Percentiles rank a stretch among this genome's conserved stretches.
phyloP scores from a whole-genome alignment of 129 eudicot genomes.

The Daucus carota region DH1_v3.0 NC_030383.2:42502501-42503000 shows the following conservation, averaged over 20 bases:
- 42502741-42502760: slow-evolving; percentile 50
- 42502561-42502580: background rate
- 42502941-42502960: slow-evolving; percentile 87
- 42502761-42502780: background rate
- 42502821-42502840: background rate
- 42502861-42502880: background rate
- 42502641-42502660: slow-evolving; percentile 99
- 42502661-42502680: slow-evolving; percentile 71
- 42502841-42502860: background rate
- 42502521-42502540: too few relatives aligned
- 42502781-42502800: background rate
- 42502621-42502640: slow-evolving; percentile 10
- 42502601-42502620: background rate
- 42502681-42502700: slow-evolving; percentile 74
- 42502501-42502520: too few relatives aligned
- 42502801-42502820: too few relatives aligned
- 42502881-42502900: background rate
- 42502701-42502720: slow-evolving; percentile 99
- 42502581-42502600: background rate
- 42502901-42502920: slow-evolving; percentile 88
- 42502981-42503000: background rate
- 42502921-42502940: slow-evolving; percentile 82
- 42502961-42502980: slow-evolving; percentile 51
- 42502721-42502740: slow-evolving; percentile 95
- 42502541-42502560: too few relatives aligned